Evolutionary conservation across 768 basidiomycete genomes (phyloP), one percentile per base, ranked within the genome.

Genomic region (Calvatia gigantea): DNA sequence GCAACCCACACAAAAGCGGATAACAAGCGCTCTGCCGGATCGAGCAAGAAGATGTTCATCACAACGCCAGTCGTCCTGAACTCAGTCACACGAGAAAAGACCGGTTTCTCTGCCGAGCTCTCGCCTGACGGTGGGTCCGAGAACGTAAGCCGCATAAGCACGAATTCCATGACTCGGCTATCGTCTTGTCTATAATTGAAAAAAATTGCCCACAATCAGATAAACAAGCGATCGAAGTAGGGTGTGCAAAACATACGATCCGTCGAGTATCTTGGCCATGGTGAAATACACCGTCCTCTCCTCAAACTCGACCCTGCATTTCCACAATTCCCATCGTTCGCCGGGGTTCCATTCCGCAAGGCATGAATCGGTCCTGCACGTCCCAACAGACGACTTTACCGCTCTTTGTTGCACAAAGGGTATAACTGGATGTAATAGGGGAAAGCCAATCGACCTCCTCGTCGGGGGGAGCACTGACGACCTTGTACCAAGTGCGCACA

Each of bases 331-430:
- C 86, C 87, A 89, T 15, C 74, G 63, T 19, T 75, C 73, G 1
- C 75, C 76, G 1, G 85, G 86, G 48, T 82, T 80, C 87, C 87
- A 89, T 56, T 87, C 83, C 0, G 84, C 85, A 2, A 88, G 73
- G 57, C 81, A 82, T 14, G 67, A 64, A 47, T 88, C 83, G 2
- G 75, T 74, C 49, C n/a, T 81, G 80, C 12, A 89, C 81, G 56
- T 89, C 86, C 87, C 87, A 89, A 60, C 87, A 89, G 14, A 89
- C 82, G 17, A 89, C 85, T 61, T 84, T 85, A 4, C 87, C 87
- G 46, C 80, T 83, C 70, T 87, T 87, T 0, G 87, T 89, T 1
- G 86, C 84, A 61, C 86, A 89, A n/a, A 89, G 79, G 3, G 82
- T 87, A 62, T 89, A 89, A 33, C 80, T 84, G 4, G 85, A 85